These are phyloP conservation scores for Tetracentron sinense DNA, from an alignment of 164 flowering plant species.

Conservation along the genomic window DNA sequence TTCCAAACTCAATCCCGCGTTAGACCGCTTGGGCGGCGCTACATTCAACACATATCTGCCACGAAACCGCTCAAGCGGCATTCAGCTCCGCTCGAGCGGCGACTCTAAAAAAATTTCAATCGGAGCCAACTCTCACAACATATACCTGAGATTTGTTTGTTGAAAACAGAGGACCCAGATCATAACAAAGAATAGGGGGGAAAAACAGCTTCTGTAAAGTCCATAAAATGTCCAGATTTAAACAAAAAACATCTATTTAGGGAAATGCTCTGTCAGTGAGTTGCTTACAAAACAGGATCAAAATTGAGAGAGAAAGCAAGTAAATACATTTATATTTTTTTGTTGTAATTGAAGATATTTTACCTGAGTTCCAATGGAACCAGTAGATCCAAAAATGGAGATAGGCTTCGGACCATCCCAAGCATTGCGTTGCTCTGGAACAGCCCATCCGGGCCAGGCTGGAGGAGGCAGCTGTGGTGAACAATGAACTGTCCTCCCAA, in stretches of 20 bases:
- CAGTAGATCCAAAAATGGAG: conserved; percentile 92
- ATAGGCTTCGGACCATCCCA: conserved; percentile 97
- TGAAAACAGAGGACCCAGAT: background rate
- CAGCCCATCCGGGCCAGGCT: conserved; percentile 96
- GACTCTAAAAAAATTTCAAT: too few relatives aligned
- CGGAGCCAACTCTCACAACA: too few relatives aligned
- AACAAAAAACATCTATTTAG: too few relatives aligned
- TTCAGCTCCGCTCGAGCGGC: too few relatives aligned
- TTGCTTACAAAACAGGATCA: background rate
- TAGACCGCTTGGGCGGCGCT: too few relatives aligned
- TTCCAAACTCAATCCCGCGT: too few relatives aligned
- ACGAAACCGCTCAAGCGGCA: too few relatives aligned
- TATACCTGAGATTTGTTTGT: background rate
- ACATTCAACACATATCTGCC: too few relatives aligned
- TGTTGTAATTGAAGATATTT: background rate
- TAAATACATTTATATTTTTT: too few relatives aligned
- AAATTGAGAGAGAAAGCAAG: too few relatives aligned
- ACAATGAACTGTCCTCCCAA: conserved; percentile 46
- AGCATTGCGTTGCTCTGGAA: conserved; percentile 43
- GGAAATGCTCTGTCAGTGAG: background rate
- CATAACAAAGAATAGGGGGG: background rate
- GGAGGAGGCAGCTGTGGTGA: conserved; percentile 73
- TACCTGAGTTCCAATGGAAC: conserved; percentile 99
- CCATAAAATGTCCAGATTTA: too few relatives aligned
- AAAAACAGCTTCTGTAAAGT: too few relatives aligned